A percentile compares a stretch with the other conserved stretches of the same genome.
Conservation (phyloP, 2,329 filamentous ascomycete genomes). For the Biscogniauxia mediterranea region DNA sequence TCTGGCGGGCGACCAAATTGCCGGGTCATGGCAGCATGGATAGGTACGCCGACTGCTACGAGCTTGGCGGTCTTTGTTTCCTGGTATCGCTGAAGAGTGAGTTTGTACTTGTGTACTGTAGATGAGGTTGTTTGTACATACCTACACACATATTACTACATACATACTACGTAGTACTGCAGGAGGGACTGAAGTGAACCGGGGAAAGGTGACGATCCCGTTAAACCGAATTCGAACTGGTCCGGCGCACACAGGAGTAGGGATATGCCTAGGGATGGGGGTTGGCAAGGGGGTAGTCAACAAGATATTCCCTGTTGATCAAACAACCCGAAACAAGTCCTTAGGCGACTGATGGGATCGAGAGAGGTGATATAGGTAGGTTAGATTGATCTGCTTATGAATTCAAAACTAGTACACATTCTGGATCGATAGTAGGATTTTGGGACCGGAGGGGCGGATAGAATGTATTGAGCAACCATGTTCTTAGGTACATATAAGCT, state of each 20-base stretch:
- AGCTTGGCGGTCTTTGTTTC: background rate
- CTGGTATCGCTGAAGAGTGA: background rate
- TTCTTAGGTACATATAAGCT: no score
- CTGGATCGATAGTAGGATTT: no score
- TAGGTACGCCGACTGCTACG: background rate
- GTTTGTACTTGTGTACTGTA: background rate
- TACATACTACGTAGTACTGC: background rate
- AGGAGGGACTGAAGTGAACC: background rate
- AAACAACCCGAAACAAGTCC: background rate
- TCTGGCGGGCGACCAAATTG: background rate
- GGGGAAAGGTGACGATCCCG: background rate
- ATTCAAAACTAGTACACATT: no score
- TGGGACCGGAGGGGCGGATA: no score
- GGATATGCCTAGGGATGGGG: background rate
- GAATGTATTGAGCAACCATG: no score
- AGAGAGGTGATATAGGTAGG: background rate
- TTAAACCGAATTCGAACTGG: background rate
- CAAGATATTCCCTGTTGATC: background rate
- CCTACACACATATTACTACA: no score
- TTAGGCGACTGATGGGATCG: background rate
- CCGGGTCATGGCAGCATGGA: background rate
- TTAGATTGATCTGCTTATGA: no score
- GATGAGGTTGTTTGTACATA: background rate
- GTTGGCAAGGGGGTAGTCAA: background rate
- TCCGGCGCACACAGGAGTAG: background rate